Evolutionary conservation across 176 grass and related monocot species (phyloP), one percentile per base, ranked within the genome.

Genomic region (Chrysopogon serrulatus): DNA sequence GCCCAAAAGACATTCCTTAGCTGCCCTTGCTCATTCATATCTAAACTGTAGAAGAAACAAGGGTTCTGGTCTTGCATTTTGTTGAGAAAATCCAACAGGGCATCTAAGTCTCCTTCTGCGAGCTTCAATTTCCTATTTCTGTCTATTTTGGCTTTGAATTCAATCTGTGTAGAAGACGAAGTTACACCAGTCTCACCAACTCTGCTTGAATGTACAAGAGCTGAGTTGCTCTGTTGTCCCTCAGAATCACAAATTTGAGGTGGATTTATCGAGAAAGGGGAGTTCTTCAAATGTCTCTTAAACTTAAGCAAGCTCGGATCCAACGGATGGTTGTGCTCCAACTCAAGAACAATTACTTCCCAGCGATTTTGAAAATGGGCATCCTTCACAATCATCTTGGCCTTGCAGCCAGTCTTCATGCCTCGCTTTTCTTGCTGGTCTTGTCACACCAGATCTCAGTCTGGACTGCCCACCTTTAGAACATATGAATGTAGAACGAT

Each of bases 381-480:
- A 80, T 96, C 94, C 84, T 96, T 96, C 62, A 96, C 89, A 68
- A 93, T 91, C 91, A 96, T 96, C 80, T 91, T 93, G 72, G 91
- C 94, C 80, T 93, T 96, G 83, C 91, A 96, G n/a, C 88, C 91
- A 73, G 94, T 93, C 77, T 93, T 96, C 23, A 82, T 88, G 8
- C 80, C 86, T 53, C 81, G 79, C 64, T 93, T n/a, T 96, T 67
- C 87, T 89, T 76, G 88, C 80, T 40, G 91, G 86, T 67, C 78
- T 92, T 56, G 83, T 88, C 60, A 68, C 87, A 41, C 86, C 84
- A 90, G 90, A 86, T 28, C 88, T 88, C 67, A 91, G 59, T 82
- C 88, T 96, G 65, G 94, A 90, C 76, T 91, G 88, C 57, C 94
- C 94, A 72, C 91, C 94, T 78, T 91, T 96, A 16, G 88, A 93